Evolutionary conservation across 2,329 filamentous ascomycete species (phyloP), one percentile per base, ranked within the genome.

Genomic region (Epicoccum sorghinum): DNA sequence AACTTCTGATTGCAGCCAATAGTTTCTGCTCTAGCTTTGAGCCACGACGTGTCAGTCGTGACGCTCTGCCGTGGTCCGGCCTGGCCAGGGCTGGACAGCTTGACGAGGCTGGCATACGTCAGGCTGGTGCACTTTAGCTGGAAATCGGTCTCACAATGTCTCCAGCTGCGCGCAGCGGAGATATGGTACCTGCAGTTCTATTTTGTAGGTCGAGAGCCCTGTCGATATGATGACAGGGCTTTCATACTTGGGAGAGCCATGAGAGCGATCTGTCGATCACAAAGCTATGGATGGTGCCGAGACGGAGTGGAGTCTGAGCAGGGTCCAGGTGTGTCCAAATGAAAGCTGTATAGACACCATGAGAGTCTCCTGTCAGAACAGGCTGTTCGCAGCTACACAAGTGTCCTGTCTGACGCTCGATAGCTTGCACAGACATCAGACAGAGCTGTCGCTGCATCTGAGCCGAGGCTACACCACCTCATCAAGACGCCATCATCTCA

Each of bases 1-100:
- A 45, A 44, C 39, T 22, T 9, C 43, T 35, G 45, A 25, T 46
- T 24, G 46, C 36, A 36, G 14, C 46, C 46, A 37, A 49, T 45
- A 18, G 41, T 33, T 27, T 30, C 18, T 41, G 29, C 29, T 42
- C 18, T 27, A 47, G 37, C 22, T 33, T 18, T 55, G 14, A 36
- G 12, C 41, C 44, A 39, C 52, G 24, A 41, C 29, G 36, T 55
- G 41, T 50, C 52, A 50, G 37, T 39, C 25, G 52, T 46, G 46
- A 50, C 42, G 46, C 46, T 36, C 36, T 24, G 40, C 46, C 18
- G 47, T 55, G 29, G n/a, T 18, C 12, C 29, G 27, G 49, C 37
- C 37, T 42, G 41, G 40, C 10, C 44, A 18, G 33, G 52, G 37
- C 46, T 55, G 52, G 41, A 4, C 25, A 7, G 27, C 40, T 25